phyloP scores from a whole-genome alignment of 2,329 filamentous ascomycete genomes.

The Alternaria atra region DNA sequence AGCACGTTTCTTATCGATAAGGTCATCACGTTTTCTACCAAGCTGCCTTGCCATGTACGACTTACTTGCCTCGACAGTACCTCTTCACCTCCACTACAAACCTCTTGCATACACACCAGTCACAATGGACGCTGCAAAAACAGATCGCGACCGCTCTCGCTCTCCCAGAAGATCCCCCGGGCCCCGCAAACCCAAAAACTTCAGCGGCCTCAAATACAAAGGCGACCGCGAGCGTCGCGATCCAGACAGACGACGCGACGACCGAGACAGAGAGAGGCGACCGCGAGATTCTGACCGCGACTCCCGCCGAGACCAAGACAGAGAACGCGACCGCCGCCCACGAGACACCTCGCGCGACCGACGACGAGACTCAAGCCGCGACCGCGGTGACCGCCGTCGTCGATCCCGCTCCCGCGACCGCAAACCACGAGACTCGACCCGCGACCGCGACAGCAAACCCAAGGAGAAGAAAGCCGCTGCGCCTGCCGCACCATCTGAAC shows the following conservation, averaged over 20 bases:
- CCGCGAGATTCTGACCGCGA: conserved; percentile 28
- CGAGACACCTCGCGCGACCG: not conserved
- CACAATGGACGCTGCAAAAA: conserved; percentile 20
- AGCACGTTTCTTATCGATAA: conserved; percentile 12
- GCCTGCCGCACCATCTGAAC: conserved; percentile 59
- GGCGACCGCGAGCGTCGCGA: conserved; percentile 36
- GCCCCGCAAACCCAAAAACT: conserved; percentile 47
- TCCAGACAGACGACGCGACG: conserved; percentile 16
- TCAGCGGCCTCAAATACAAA: conserved; percentile 68
- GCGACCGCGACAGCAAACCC: conserved; percentile 22
- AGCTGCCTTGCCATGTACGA: not conserved
- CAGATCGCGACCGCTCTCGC: conserved; percentile 37
- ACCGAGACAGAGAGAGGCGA: conserved; percentile 38
- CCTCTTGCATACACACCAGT: not conserved
- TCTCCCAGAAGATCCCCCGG: conserved; percentile 32
- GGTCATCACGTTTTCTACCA: not conserved
- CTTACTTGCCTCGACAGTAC: not conserved
- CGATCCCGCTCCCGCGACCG: conserved; percentile 7
- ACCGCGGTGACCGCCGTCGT: conserved; percentile 2
- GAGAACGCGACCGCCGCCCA: conserved; percentile 3
- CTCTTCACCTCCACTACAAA: not conserved
- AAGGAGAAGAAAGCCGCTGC: conserved; percentile 32
- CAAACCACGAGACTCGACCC: conserved; percentile 3
- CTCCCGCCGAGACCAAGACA: conserved; percentile 6
- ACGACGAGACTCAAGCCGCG: conserved; percentile 13